Evolutionary conservation across 768 basidiomycete genomes (phyloP).

Genomic region (Tulasnella sp.): DNA sequence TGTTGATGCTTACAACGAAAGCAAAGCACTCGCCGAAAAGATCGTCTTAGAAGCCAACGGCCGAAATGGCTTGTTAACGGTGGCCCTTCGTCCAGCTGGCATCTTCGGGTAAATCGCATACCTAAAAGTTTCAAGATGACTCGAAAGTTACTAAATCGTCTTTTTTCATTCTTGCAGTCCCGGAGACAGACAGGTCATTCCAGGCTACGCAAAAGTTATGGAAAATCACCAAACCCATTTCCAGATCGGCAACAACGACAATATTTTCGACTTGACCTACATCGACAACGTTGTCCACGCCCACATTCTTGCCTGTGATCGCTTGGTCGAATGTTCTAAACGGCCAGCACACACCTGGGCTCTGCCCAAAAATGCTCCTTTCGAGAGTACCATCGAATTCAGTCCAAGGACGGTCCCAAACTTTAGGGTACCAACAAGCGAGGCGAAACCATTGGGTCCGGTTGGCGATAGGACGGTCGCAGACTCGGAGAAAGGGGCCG

Average conservation of each 20-base stretch:
- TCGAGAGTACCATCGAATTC: constrained; percentile 44
- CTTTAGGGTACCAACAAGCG: constrained; percentile 66
- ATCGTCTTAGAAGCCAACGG: constrained; percentile 82
- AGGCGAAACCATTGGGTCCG: constrained; percentile 76
- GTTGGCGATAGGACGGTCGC: constrained; percentile 50
- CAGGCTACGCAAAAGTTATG: constrained; percentile 72
- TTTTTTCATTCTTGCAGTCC: constrained; percentile 45
- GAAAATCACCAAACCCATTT: constrained; percentile 77
- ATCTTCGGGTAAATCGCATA: constrained; percentile 74
- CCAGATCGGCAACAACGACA: constrained; percentile 90
- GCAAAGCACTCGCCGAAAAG: constrained; percentile 83
- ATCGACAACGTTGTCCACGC: constrained; percentile 93
- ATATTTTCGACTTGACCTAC: constrained; percentile 94
- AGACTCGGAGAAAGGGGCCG: constrained; percentile 47
- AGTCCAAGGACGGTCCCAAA: constrained; percentile 58
- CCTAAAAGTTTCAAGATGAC: neutral
- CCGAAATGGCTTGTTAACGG: constrained; percentile 73
- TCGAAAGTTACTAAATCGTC: neutral
- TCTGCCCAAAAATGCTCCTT: constrained; percentile 35
- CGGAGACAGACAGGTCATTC: constrained; percentile 81
- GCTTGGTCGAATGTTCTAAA: constrained; percentile 45
- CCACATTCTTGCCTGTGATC: constrained; percentile 89
- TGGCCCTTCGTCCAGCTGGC: constrained; percentile 84
- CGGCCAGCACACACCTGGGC: constrained; percentile 37
- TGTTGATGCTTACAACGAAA: constrained; percentile 88